Evolutionary conservation across 306 rosid species (phyloP).

Genomic region (Mimosa bimucronata): DNA sequence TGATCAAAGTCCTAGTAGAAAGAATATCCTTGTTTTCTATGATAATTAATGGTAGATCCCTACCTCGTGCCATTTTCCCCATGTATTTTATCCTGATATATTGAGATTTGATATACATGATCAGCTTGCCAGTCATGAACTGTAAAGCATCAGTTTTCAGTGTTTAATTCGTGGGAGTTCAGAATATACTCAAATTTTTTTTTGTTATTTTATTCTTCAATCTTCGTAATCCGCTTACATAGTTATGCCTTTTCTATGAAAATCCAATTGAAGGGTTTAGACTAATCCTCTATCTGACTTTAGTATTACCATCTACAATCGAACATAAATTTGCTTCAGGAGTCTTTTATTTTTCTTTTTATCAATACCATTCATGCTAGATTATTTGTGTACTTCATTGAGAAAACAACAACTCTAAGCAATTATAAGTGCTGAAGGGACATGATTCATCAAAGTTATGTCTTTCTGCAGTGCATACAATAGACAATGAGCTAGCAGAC

Average conservation of each 20-base stretch:
- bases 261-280: background rate
- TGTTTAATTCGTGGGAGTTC: conserved; percentile 9
- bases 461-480: conserved; percentile 60
- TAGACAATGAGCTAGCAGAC: conserved; percentile 64
- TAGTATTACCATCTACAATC: background rate
- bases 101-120: background rate
- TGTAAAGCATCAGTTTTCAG: conserved; percentile 2
- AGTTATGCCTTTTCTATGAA: background rate
- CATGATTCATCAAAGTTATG: conserved; percentile 26
- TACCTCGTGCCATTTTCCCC: background rate
- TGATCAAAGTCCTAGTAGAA: conserved; percentile 3
- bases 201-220: background rate
- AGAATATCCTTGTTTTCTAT: conserved; percentile 3
- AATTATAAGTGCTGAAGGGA: conserved; percentile 20
- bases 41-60: background rate
- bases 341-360: background rate
- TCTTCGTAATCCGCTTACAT: background rate
- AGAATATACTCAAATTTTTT: conserved; percentile 26
- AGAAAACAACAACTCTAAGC: background rate
- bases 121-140: background rate
- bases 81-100: background rate
- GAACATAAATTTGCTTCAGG: background rate
- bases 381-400: conserved; percentile 20
- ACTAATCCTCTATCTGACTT: background rate
- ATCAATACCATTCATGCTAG: background rate